Evolutionary conservation across 208 protist species (phyloP), one percentile per base, ranked within the genome.

Genomic region (Acanthamoeba lenticulata): DNA sequence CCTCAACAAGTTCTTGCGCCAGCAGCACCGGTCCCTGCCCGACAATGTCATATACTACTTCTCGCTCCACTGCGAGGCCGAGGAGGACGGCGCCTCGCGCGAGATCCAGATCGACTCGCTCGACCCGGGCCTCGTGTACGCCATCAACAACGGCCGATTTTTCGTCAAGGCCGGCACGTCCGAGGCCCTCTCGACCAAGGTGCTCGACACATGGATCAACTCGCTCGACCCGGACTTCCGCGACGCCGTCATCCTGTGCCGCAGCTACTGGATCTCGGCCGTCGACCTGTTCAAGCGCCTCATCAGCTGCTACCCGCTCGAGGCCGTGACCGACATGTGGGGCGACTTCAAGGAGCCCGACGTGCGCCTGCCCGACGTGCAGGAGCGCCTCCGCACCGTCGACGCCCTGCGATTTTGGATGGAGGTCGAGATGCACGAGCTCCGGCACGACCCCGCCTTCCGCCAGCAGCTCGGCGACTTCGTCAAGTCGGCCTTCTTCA

Each of bases 351-450:
- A 74, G 65, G 65, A 74, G 17, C 15, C 65, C 3, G 65, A 74
- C n/a, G 65, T 74, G 34, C 65, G 17, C 34, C 65, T 74, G 65
- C 32, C 65, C 65, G 65, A 74, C 65, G 27, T 74, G 4, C 65
- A 74, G 34, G 65, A 74, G 34, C 2, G 65, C 24, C 27, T 86
- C 38, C 38, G 74, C 38, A 86, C 45, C 74, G 45, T 86, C 5
- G 74, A 86, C 38, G 74, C 45, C n/a, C 45, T 86, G 34, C 74
- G 74, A 32, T 86, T 86, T 45, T 86, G 74, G 74, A 86, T 86
- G 74, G 74, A 86, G 42, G 74, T 86, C 24, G 74, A 86, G 42
- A 57, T 86, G 74, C 19, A 45, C 74, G 74, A 86, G 24, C 45
- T 86, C 13, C 11, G 11, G 24, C 19, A 86, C 38, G 74, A 86